These are phyloP conservation scores for Ophiobolus disseminans DNA, from an alignment of 2,329 filamentous ascomycete species.

Conservation along the genomic window DNA sequence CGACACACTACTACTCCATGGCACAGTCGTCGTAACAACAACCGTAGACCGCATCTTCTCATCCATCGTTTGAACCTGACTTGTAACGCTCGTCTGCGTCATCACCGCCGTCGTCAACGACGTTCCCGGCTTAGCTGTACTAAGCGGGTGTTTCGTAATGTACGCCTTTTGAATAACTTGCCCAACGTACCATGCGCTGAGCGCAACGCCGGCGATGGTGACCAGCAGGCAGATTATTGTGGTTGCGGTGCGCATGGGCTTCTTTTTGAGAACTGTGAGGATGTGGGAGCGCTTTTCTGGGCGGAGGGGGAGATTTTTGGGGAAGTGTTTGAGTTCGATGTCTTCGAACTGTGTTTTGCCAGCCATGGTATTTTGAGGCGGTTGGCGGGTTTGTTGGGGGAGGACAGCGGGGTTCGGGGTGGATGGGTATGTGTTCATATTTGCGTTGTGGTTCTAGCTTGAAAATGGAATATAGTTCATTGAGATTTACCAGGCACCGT, in stretches of 20 bases:
- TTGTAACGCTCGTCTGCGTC: background rate
- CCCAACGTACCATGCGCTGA: background rate
- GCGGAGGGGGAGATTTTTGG: background rate
- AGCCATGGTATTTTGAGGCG: no score
- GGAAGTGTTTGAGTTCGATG: background rate
- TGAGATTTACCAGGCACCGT: no score
- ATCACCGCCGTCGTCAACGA: background rate
- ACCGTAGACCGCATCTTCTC: background rate
- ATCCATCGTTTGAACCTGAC: background rate
- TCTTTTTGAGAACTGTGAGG: background rate
- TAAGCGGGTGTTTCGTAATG: background rate
- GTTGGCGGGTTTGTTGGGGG: no score
- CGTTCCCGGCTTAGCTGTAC: background rate
- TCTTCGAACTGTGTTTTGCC: no score
- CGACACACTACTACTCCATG: no score
- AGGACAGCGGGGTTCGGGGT: no score
- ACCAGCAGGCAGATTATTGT: background rate
- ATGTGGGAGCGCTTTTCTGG: background rate
- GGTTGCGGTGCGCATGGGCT: background rate
- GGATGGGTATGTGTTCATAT: no score
- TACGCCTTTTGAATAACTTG: background rate
- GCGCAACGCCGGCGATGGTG: background rate
- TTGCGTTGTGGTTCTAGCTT: no score
- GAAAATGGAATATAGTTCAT: no score
- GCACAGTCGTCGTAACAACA: background rate